These are phyloP conservation scores for Coemansia sp. DNA, from an alignment of 192 early-diverging fungal species.

Conservation along the genomic window DNA sequence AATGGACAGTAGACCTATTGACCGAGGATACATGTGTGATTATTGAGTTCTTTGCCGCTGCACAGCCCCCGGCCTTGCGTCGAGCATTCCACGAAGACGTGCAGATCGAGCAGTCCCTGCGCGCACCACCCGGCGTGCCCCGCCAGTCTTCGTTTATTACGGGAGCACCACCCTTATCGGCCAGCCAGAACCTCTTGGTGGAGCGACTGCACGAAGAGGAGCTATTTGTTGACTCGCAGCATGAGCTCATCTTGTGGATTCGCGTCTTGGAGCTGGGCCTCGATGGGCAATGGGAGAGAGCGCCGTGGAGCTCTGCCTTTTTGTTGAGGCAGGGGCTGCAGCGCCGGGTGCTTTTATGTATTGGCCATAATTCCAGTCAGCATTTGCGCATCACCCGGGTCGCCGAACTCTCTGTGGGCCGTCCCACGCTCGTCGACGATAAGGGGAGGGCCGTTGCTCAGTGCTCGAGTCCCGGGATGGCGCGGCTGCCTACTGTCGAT, in stretches of 20 bases:
- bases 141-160: background rate
- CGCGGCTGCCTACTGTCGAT: constrained; percentile 33
- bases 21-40: constrained; percentile 26
- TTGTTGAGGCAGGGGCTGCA: constrained; percentile 73
- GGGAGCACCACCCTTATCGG: constrained; percentile 6
- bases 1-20: constrained; percentile 35
- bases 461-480: background rate
- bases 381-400: constrained; percentile 58
- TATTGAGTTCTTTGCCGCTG: constrained; percentile 43
- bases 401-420: constrained; percentile 10
- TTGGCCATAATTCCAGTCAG: constrained; percentile 67
- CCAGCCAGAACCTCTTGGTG: constrained; percentile 31
- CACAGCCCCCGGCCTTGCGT: constrained; percentile 29
- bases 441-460: constrained; percentile 48
- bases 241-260: constrained; percentile 66
- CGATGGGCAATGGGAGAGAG: constrained; percentile 58
- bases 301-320: constrained; percentile 37
- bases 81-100: constrained; percentile 50
- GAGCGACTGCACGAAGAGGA: constrained; percentile 59
- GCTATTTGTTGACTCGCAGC: constrained; percentile 61
- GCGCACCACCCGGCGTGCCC: background rate
- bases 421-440: constrained; percentile 56
- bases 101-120: constrained; percentile 34
- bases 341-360: constrained; percentile 60
- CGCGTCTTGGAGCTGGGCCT: constrained; percentile 64